Base-by-base conservation (phyloP, 129 eudicot genomes). In the Tagetes patula region DNA sequence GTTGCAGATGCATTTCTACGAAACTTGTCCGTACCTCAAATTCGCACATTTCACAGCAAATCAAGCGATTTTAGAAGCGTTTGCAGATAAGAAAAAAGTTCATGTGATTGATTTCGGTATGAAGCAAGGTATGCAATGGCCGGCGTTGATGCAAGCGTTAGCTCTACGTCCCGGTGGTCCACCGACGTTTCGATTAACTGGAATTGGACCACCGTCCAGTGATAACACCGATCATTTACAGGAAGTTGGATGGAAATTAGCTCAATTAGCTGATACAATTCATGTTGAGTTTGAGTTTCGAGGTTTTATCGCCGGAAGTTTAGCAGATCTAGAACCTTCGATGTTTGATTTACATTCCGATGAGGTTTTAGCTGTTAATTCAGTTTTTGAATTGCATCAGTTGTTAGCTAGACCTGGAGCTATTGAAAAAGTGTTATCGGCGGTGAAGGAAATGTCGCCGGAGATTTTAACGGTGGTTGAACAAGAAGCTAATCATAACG, bases 121-220 rank as follows among this genome's bases (percentile, higher is more conserved):
- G 83, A 92, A 92, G 7, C 96, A 92, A 43, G 97, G 97, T 30
- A 84, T 84, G 89, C 97, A 92, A 62, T 92, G 97, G 97, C 97
- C 97, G 30, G 93, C 97, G 31, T 77, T 92, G 73, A 78, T 92
- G 79, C 97, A 92, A 10, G 96, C 93, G 3, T 53, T 92, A 20
- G 97, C 98, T 1, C 63, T 87, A 0, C 60, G 89, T 27, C 85
- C 89, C 3, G 91, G 91, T 2, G 98, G 98, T 8, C 96, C 98
- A 3, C 98, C 98, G 1, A 70, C 72, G 37, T 92, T 92, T 8
- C 68, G 98, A 30, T 74, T 92, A 47, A 89, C 96, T 32, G 96
- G 91, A 5, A 83, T 92, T 1, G 96, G 97, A n/a, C 91, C 96
- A 0, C 94, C 96, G 1, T 72, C 84, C 0, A 72, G 72, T 8